These are phyloP conservation scores for Phytophthora syringae DNA, from an alignment of 352 stramenopile species.

Conservation along the genomic window DNA sequence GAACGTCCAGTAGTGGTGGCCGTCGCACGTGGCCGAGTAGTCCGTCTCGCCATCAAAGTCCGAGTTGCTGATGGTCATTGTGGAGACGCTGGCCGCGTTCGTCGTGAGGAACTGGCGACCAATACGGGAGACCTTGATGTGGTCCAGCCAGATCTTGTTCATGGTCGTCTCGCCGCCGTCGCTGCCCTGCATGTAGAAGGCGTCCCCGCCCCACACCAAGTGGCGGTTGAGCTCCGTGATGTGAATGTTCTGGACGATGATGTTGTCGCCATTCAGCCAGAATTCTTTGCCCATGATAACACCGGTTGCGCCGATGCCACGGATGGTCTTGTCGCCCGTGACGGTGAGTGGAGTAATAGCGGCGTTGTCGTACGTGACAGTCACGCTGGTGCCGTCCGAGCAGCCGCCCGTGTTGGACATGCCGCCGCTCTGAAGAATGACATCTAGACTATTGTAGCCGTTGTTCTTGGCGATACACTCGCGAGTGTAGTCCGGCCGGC, in stretches of 20 bases:
- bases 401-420: constrained; percentile 55
- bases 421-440: constrained; percentile 42
- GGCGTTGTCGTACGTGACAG: constrained; percentile 20
- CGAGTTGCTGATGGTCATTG: constrained; percentile 63
- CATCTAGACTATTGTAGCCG: constrained; percentile 39
- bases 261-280: constrained; percentile 31
- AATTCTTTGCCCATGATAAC: constrained; percentile 44
- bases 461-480: constrained; percentile 49
- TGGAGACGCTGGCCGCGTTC: constrained; percentile 34
- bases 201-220: constrained; percentile 47
- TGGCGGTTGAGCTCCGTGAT: constrained; percentile 50
- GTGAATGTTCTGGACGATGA: constrained; percentile 51
- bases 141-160: constrained; percentile 47
- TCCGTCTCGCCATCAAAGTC: constrained; percentile 51
- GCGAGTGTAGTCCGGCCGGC: constrained; percentile 34
- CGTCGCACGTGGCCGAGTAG: constrained; percentile 53
- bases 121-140: constrained; percentile 40
- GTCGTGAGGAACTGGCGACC: constrained; percentile 50
- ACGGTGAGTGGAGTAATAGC: constrained; percentile 30
- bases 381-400: constrained; percentile 33
- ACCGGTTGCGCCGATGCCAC: constrained; percentile 36
- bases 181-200: constrained; percentile 41
- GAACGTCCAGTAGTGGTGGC: constrained; percentile 59
- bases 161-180: constrained; percentile 11
- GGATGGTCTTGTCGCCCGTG: constrained; percentile 44